Evolutionary conservation across 345 rosid species (phyloP).

Genomic region (Arabidopsis thaliana): DNA sequence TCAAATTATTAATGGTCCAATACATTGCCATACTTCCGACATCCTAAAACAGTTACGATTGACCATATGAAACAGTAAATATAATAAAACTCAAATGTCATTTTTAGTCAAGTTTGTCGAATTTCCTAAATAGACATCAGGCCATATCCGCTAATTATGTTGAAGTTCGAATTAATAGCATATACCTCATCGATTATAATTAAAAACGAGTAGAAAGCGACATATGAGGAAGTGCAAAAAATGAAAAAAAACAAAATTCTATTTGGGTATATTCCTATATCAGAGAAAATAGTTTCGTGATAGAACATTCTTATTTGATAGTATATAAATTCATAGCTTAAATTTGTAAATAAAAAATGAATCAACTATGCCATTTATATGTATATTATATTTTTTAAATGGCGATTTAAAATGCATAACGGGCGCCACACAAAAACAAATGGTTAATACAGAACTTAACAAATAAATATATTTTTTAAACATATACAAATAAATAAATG

Average conservation of each 20-base stretch:
- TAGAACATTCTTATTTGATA: neutral
- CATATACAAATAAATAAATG: neutral
- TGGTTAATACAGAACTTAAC: constrained; percentile 3
- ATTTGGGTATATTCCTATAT: constrained; percentile 42
- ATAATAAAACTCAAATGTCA: constrained; percentile 5
- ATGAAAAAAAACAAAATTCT: neutral
- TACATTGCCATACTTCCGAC: constrained; percentile 3
- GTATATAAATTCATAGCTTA: constrained; percentile 1
- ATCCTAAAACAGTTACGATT: neutral
- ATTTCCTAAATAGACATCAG: neutral
- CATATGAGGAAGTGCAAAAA: constrained; percentile 9
- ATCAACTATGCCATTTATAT: constrained; percentile 1
- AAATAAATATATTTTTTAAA: neutral
- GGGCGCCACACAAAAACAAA: constrained; percentile 5
- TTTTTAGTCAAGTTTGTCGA: constrained; percentile 13
- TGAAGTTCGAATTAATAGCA: constrained; percentile 3
- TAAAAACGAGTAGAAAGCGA: constrained; percentile 23
- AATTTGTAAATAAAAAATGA: neutral
- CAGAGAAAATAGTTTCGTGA: constrained; percentile 20
- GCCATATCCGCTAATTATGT: constrained; percentile 18
- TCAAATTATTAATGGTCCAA: neutral
- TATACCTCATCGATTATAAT: constrained; percentile 5
- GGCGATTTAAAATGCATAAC: constrained; percentile 8
- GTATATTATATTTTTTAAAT: neutral
- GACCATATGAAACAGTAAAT: neutral